Conservation (phyloP, 805 yeast genomes). For the Myxozyma sirexii region DNA sequence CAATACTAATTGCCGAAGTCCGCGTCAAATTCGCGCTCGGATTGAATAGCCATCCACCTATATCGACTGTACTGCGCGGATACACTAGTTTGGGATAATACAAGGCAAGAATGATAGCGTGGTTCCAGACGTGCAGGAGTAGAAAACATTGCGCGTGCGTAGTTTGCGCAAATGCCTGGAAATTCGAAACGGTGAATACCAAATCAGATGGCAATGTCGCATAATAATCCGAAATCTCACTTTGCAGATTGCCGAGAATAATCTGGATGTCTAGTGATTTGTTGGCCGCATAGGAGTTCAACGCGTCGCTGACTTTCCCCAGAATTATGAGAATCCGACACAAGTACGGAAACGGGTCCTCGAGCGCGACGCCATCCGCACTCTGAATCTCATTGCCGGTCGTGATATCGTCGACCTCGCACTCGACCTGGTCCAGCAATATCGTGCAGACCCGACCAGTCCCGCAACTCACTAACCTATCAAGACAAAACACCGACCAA, state of each 20-base stretch:
- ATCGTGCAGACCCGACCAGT: conserved; percentile 38
- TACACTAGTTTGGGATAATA: conserved; percentile 39
- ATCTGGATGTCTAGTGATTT: background rate
- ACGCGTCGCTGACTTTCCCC: conserved; percentile 38
- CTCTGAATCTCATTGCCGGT: conserved; percentile 13
- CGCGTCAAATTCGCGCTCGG: conserved; percentile 37
- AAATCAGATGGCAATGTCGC: conserved; percentile 36
- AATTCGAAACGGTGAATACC: conserved; percentile 38
- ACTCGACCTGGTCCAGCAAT: conserved; percentile 35
- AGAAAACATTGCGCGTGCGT: conserved; percentile 37
- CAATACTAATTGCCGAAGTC: conserved; percentile 40
- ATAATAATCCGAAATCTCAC: conserved; percentile 37
- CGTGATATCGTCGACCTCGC: conserved; percentile 20
- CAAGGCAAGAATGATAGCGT: conserved; percentile 40
- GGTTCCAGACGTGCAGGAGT: conserved; percentile 38
- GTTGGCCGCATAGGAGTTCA: conserved; percentile 30
- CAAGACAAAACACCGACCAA: conserved; percentile 39
- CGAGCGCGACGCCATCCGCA: conserved; percentile 17
- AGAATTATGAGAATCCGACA: conserved; percentile 36
- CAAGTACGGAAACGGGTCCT: conserved; percentile 39
- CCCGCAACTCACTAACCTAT: conserved; percentile 38
- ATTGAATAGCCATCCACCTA: conserved; percentile 29
- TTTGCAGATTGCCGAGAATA: conserved; percentile 27
- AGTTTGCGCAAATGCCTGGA: conserved; percentile 36
- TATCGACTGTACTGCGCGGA: conserved; percentile 36